Base-by-base conservation (phyloP, 1,284 basidiomycete species). In the Cryptococcus wingfieldii region DNA sequence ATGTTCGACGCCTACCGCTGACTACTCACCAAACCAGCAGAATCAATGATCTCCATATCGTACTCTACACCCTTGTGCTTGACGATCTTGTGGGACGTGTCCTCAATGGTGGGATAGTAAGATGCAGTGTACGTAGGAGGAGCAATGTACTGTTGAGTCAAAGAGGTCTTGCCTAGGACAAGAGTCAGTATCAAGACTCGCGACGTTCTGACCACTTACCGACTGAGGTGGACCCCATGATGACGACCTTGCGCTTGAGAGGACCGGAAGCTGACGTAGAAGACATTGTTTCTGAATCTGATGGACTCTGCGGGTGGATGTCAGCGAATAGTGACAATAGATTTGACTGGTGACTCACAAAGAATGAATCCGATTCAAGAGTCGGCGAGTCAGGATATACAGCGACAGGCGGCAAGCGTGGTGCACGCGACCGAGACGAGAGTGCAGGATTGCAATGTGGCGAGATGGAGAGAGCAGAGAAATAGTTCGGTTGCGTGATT, bases 11-110 rank as follows among this genome's bases (percentile, higher is more conserved):
- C 3, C 4, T n/a, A 34, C 34, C 6, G 18, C 13, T 5, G 23
- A 25, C 42, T 6, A 67, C 78, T 62, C 38, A 80, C 79, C 68
- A 81, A 93, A 48, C 96, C 96, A 54, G 96, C 96, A 58, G 94
- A 97, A 79, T 99, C 96, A 72, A 98, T 91, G 79, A 99, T 97
- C 80, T 98, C 93, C 80, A 91, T 92, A 64, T 91, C 85, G 72
- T 90, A 98, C 64, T 93, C 87, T 45, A 84, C 81, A 53, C 90
- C 90, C 59, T 89, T 88, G 80, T 88, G 85, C 63, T 83, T 84
- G 77, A 98, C 84, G 47, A 81, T 83, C 82, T 96, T 97, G 62
- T 85, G 82, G 74, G 90, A 90, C 45, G 88, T 90, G 66, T 82
- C 85, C 77, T 97, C 94, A 74, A 97, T 97, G 59, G 94, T 97